Base-by-base conservation (phyloP, 2,329 filamentous ascomycete species). In the Exophiala sp. region DNA sequence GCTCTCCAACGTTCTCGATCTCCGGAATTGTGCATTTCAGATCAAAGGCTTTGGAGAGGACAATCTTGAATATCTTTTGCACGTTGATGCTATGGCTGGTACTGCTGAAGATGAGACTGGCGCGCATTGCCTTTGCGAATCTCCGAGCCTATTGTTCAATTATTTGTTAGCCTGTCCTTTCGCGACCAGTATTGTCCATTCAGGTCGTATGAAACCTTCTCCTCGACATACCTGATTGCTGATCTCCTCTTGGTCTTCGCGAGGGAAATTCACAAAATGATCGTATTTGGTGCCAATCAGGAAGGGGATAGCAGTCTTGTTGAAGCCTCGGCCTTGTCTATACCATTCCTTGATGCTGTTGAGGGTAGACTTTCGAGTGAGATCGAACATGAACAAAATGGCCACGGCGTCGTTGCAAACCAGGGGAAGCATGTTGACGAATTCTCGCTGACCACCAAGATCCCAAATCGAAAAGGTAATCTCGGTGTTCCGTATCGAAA, bases 341-440 rank as follows among this genome's bases (percentile, higher is more conserved):
- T 98, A 98, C 93, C 93, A 98, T 68, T 98, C 93, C 75, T 98
- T 98, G 76, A 98, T 97, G 64, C 88, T 95, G 73, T 98, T 98
- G 60, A 98, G 76, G 0, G 93, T 98, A 72, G 90, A 96, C 77
- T 98, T 98, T 61, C 93, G 81, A 23, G 93, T 98, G 60, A 98
- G 75, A 68, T 98, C 93, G 68, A 98, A 98, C 93, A 98, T 98
- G 80, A 98, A 98, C 35, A 98, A 78, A 59, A 98, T 97, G 43
- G 93, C 93, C 24, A 98, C 93, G 7, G 93, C 93, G 64, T 98
- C 93, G 68, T 98, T 98, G 77, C 93, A 98, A 53, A 98, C 93
- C n/a, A 98, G 79, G 18, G 93, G 93, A 55, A 98, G 76, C 93
- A 98, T 98, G 75, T 98, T 98, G 71, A 98, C 93, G 65, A 98